phyloP scores from a whole-genome alignment of 2,329 filamentous ascomycete genomes.

The Didymella glomerata region DNA sequence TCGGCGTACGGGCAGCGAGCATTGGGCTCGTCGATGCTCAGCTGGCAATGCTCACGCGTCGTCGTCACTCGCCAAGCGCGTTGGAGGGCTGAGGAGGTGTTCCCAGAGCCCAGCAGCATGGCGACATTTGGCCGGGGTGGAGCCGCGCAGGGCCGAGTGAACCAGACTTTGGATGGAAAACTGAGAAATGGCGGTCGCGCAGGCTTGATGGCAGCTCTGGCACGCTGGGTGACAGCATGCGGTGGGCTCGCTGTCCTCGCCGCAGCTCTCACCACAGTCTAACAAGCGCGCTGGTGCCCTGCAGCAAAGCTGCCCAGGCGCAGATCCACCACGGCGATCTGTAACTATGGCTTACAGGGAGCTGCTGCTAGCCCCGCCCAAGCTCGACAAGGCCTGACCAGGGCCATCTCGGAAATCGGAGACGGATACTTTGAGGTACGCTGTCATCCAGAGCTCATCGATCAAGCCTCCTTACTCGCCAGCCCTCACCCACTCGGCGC shows the following conservation, averaged over 20 bases:
- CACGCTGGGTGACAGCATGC: constrained; percentile 12
- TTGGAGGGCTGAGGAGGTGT: constrained; percentile 22
- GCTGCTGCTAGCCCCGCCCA: constrained; percentile 42
- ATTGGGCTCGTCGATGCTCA: constrained; percentile 4
- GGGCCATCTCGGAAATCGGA: constrained; percentile 49
- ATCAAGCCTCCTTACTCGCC: constrained; percentile 35
- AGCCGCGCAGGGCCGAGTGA: constrained; percentile 28
- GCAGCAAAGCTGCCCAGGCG: constrained; percentile 45
- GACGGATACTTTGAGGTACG: constrained; percentile 36
- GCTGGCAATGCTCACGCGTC: constrained; percentile 10
- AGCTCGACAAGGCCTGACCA: constrained; percentile 19
- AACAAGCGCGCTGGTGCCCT: constrained; percentile 39
- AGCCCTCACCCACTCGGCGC: constrained; percentile 36
- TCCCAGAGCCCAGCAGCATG: constrained; percentile 26
- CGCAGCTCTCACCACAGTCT: constrained; percentile 4
- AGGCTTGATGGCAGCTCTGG: background rate
- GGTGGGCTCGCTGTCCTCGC: constrained; percentile 11
- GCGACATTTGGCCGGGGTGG: constrained; percentile 37
- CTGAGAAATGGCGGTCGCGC: constrained; percentile 2
- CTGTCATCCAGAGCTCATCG: constrained; percentile 34
- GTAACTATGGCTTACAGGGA: constrained; percentile 48
- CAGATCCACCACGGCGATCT: constrained; percentile 51
- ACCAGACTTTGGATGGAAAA: constrained; percentile 16
- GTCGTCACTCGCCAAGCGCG: constrained; percentile 20
- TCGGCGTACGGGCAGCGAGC: constrained; percentile 5